Conservation (phyloP, 108 stramenopile genomes). For the Conticribra weissflogii region DNA sequence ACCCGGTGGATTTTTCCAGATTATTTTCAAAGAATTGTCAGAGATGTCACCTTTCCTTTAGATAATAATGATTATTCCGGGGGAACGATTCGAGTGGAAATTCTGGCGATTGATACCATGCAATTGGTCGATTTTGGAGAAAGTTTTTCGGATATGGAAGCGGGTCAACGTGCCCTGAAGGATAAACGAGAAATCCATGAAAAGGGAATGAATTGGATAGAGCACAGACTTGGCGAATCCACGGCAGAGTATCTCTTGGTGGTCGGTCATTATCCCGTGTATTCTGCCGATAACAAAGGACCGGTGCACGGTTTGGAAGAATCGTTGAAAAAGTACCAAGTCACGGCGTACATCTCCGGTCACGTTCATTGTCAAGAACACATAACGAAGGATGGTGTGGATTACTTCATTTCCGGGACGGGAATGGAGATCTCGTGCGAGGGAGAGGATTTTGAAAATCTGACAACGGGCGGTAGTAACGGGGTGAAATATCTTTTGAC, state of each 20-base stretch:
- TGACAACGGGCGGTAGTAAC: not conserved
- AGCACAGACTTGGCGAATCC: conserved; percentile 19
- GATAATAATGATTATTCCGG: not conserved
- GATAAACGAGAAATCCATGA: conserved; percentile 1
- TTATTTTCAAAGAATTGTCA: conserved; percentile 23
- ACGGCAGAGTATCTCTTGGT: conserved; percentile 38
- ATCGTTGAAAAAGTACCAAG: conserved; percentile 26
- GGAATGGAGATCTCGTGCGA: conserved; percentile 32
- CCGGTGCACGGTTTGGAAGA: conserved; percentile 10
- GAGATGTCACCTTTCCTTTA: not conserved
- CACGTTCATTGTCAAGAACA: conserved; percentile 43
- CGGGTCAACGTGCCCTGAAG: not conserved
- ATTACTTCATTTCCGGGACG: conserved; percentile 26
- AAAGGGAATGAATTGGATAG: conserved; percentile 23
- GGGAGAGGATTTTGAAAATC: not conserved
- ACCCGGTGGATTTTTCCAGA: conserved; percentile 26
- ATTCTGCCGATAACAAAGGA: not conserved
- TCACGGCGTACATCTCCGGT: conserved; percentile 31
- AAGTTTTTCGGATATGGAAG: not conserved
- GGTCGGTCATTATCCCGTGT: conserved; percentile 44
- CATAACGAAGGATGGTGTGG: conserved; percentile 10
- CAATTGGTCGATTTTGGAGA: conserved; percentile 13
- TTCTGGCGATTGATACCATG: conserved; percentile 40
- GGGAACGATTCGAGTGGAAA: conserved; percentile 10
- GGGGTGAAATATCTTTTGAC: not conserved